A percentile compares a stretch with the other conserved stretches of the same genome.
These are phyloP conservation scores for Annona squamosa DNA, from an alignment of 164 flowering plant species.

Conservation along the genomic window DNA sequence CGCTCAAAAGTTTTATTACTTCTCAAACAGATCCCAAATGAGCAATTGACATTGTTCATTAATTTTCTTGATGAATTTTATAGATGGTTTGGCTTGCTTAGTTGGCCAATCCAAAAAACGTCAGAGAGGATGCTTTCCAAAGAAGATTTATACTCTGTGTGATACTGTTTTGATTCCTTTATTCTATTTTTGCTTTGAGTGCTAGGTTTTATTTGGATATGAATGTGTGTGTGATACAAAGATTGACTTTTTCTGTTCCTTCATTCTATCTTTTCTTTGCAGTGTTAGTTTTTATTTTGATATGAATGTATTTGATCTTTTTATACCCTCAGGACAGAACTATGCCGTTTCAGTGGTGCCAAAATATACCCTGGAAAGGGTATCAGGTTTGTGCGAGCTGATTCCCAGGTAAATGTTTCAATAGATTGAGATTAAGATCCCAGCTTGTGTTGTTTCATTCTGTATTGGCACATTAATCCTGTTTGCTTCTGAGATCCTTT, in stretches of 20 bases:
- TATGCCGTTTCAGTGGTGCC: slow-evolving; percentile 45
- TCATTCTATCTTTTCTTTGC: not conserved
- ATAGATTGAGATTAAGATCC: no score
- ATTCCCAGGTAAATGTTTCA: slow-evolving; percentile 30
- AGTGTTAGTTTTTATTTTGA: not conserved
- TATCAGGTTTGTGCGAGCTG: slow-evolving; percentile 37
- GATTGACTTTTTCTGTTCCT: not conserved
- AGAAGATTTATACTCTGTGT: no score
- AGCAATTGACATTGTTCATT: no score
- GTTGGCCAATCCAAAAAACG: no score
- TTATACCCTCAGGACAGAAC: slow-evolving; percentile 31
- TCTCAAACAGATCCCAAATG: no score
- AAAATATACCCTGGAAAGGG: slow-evolving; percentile 49
- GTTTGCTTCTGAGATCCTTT: not conserved
- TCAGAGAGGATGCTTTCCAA: no score
- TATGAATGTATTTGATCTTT: slow-evolving; percentile 4
- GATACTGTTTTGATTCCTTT: no score
- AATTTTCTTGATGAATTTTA: no score
- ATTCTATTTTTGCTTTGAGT: no score
- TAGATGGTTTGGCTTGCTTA: no score
- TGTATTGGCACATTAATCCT: not conserved
- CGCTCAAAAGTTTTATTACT: no score
- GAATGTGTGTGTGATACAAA: not conserved
- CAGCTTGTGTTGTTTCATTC: not conserved
- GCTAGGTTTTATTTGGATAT: no score